A percentile compares a stretch with the other conserved stretches of the same genome.
Conservation (phyloP, 2,329 filamentous ascomycete genomes). For the Venturia carpophila region DNA sequence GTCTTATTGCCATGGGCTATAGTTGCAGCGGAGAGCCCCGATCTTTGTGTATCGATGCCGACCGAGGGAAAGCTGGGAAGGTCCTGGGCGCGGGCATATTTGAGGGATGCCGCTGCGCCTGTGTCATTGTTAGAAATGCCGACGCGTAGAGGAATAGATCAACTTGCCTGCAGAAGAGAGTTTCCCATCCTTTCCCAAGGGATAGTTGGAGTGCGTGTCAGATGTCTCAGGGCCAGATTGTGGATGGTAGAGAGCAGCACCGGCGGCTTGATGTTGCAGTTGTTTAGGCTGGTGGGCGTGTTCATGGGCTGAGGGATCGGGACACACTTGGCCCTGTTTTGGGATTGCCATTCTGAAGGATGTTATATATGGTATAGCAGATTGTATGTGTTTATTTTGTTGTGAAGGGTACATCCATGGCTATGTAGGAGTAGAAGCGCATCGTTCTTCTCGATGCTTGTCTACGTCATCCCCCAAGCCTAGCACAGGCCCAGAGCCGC, state of each 20-base stretch:
- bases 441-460: background rate
- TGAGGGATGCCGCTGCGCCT: constrained; percentile 54
- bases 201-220: constrained; percentile 25
- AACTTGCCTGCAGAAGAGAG: constrained; percentile 50
- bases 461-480: constrained; percentile 4
- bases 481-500: background rate
- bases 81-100: constrained; percentile 64
- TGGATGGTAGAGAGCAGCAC: constrained; percentile 51
- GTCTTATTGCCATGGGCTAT: constrained; percentile 66
- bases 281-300: constrained; percentile 27
- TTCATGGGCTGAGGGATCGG: constrained; percentile 40
- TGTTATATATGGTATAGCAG: background rate
- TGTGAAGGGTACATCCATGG: background rate
- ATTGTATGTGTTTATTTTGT: no score
- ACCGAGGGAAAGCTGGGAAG: constrained; percentile 66
- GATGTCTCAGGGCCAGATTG: constrained; percentile 24
- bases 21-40: constrained; percentile 66
- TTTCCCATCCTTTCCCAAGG: constrained; percentile 46
- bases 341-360: background rate
- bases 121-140: background rate
- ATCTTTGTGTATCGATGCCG: constrained; percentile 51
- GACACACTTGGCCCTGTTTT: constrained; percentile 23
- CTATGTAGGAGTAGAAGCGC: background rate
- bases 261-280: constrained; percentile 48
- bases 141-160: background rate